Evolutionary conservation across 2,329 filamentous ascomycete species (phyloP).

Genomic region (Ceratocystis lukuohia): DNA sequence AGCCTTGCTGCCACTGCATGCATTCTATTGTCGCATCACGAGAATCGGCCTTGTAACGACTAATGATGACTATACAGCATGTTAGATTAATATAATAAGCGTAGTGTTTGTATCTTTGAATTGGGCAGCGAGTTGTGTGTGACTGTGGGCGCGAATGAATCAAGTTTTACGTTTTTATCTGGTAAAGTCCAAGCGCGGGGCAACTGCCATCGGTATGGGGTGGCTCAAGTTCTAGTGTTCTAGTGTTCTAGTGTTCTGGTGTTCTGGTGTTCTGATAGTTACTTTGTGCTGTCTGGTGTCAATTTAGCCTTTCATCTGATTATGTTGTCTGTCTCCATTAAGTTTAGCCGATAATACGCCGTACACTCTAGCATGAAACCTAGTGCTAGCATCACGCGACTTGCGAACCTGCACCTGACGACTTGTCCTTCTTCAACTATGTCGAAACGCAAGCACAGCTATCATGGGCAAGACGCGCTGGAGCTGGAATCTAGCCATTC

Average conservation of each 20-base stretch:
- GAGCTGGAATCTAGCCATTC: neutral
- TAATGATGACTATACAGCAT: conserved; percentile 7
- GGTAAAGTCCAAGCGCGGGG: no score
- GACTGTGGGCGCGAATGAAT: no score
- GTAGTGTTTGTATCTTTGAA: neutral
- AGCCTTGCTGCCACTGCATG: neutral
- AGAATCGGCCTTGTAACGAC: neutral
- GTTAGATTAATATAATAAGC: neutral
- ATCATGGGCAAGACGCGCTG: neutral
- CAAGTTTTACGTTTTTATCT: no score
- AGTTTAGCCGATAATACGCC: neutral
- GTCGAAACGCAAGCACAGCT: conserved; percentile 9
- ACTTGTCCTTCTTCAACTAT: neutral
- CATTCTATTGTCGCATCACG: no score
- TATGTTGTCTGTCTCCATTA: no score
- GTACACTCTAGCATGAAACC: neutral
- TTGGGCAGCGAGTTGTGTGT: neutral
- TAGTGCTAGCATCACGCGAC: no score
- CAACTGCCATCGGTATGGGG: no score
- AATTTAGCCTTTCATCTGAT: no score
- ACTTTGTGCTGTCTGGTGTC: no score
- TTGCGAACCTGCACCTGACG: neutral
- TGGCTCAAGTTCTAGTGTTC: no score
- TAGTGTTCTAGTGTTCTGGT: no score
- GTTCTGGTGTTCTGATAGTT: no score